Conservation (phyloP, 1,284 basidiomycete genomes). For the Prillingera fragicola region DNA sequence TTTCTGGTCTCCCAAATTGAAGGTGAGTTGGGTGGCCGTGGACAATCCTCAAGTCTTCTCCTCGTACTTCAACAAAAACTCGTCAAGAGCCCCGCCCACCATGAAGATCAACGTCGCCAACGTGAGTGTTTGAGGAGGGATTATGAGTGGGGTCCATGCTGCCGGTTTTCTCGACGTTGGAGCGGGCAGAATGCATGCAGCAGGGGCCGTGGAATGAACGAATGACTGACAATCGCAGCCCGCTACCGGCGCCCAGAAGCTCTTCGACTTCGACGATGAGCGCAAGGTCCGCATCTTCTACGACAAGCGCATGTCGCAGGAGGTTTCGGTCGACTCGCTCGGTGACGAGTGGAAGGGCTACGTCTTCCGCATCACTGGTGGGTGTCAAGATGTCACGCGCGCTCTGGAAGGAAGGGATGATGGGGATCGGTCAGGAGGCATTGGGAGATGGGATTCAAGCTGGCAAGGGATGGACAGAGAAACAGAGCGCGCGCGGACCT, state of each 20-base stretch:
- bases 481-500: conserved; percentile 35
- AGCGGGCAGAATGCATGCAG: too few relatives aligned
- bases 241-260: conserved; percentile 95
- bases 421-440: not conserved
- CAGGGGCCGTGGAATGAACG: too few relatives aligned
- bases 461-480: not conserved
- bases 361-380: conserved; percentile 93
- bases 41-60: too few relatives aligned
- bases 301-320: conserved; percentile 94
- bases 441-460: not conserved
- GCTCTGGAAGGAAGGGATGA: too few relatives aligned
- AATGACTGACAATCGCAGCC: too few relatives aligned
- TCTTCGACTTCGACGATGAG: conserved; percentile 90
- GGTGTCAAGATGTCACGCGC: conserved; percentile 7
- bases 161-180: too few relatives aligned
- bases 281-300: conserved; percentile 85
- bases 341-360: conserved; percentile 98
- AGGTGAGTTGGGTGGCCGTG: too few relatives aligned
- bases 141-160: too few relatives aligned
- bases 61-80: too few relatives aligned
- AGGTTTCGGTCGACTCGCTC: conserved; percentile 78
- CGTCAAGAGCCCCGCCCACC: too few relatives aligned
- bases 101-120: conserved; percentile 99
- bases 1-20: too few relatives aligned
- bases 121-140: too few relatives aligned